Percentiles rank a stretch among this genome's conserved stretches.
phyloP scores from a whole-genome alignment of 352 stramenopile species.

The Globisporangium ultimum region DNA sequence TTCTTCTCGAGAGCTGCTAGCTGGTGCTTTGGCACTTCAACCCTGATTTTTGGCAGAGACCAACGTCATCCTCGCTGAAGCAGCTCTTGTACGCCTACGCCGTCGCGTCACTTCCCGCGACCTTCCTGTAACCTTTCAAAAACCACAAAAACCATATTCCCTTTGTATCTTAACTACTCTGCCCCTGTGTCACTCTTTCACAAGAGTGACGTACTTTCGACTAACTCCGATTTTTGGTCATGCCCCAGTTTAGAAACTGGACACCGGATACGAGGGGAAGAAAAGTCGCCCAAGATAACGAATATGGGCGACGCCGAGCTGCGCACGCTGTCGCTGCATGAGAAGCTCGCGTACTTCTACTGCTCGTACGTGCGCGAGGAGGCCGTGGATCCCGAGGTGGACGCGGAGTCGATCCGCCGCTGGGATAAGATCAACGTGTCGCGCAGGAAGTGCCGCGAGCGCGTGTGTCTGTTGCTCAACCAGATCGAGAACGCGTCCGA shows the following conservation, averaged over 20 bases:
- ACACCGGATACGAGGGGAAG: neutral
- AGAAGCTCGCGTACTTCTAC: slow-evolving; percentile 76
- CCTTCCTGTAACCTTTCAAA: slow-evolving; percentile 6
- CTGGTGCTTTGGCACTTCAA: neutral
- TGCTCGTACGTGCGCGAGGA: slow-evolving; percentile 70
- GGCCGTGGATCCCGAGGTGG: slow-evolving; percentile 36
- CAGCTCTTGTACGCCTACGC: neutral
- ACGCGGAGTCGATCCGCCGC: slow-evolving; percentile 41
- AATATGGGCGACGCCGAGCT: slow-evolving; percentile 13
- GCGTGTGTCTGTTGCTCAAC: slow-evolving; percentile 53
- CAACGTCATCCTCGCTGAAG: slow-evolving; percentile 4
- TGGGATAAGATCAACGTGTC: slow-evolving; percentile 65
- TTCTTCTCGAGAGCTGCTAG: neutral
- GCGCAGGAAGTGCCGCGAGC: slow-evolving; percentile 57
- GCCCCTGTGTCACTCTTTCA: neutral
- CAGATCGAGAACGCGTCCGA: slow-evolving; percentile 68
- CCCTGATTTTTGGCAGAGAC: no score
- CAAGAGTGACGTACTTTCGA: neutral
- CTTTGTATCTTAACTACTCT: neutral
- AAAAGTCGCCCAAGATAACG: no score
- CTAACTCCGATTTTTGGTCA: neutral
- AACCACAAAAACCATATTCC: neutral
- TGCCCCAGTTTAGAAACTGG: slow-evolving; percentile 1
- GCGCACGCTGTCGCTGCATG: slow-evolving; percentile 50
- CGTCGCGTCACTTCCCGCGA: slow-evolving; percentile 8